phyloP scores from a whole-genome alignment of 768 basidiomycete species.

The Hysterangium stoloniferum region DNA sequence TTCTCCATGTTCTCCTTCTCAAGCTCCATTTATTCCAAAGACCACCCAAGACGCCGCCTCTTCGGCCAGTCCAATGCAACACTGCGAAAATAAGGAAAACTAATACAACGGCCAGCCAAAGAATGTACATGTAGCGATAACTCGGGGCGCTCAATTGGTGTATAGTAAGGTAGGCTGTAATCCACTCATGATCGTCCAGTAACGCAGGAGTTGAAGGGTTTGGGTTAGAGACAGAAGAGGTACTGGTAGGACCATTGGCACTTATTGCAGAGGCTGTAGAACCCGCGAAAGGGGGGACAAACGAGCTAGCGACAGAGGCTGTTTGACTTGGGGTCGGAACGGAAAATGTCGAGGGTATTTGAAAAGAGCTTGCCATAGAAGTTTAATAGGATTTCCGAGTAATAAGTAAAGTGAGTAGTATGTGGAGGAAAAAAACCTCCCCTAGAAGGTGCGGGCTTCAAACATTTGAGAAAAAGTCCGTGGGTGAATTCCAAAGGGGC shows the following conservation, averaged over 20 bases:
- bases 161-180: conserved; percentile 48
- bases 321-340: conserved; percentile 11
- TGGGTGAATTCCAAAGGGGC: no score
- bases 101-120: conserved; percentile 47
- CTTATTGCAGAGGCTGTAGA: conserved; percentile 6
- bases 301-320: conserved; percentile 12
- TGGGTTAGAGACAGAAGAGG: conserved; percentile 17
- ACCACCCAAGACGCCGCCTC: conserved; percentile 25
- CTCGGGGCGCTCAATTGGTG: conserved; percentile 46
- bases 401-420: no score
- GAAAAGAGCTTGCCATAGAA: no score
- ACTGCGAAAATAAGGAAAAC: conserved; percentile 34
- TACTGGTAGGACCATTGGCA: conserved; percentile 7
- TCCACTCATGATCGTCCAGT: conserved; percentile 40
- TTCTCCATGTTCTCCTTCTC: conserved; percentile 50
- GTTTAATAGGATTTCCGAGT: no score
- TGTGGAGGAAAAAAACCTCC: no score
- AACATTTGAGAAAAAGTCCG: no score
- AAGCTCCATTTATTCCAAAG: conserved; percentile 53
- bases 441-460: no score
- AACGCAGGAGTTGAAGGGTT: conserved; percentile 39
- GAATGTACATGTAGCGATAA: conserved; percentile 48
- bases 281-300: conserved; percentile 15
- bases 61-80: conserved; percentile 35
- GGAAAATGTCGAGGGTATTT: conserved; percentile 1